Evolutionary conservation across 192 early-diverging fungal genomes (phyloP), one percentile per base, ranked within the genome.

Genomic region (Coemansia sp.): DNA sequence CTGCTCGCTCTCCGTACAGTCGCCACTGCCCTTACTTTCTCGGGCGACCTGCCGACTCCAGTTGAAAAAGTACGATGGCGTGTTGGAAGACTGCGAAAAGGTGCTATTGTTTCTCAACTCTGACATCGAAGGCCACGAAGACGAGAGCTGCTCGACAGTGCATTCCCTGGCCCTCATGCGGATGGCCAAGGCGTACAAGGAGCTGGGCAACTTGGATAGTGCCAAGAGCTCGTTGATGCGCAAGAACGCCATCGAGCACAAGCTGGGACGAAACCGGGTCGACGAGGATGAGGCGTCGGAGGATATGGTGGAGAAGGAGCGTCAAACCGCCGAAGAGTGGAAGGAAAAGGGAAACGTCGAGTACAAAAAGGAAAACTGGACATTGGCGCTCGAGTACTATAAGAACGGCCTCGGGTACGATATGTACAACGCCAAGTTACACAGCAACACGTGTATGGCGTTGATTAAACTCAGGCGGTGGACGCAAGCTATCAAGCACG

Each of bases 151-250:
- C 66, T 79, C 82, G 1, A 84, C 82, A 0, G 77, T 84, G 42
- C 82, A 84, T 40, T 84, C 82, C 31, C 61, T 84, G 59, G 82
- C 82, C 24, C 72, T 84, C n/a, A 41, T 84, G 71, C 77, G 82
- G 21, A 77, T 84, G 82, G 82, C 82, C 61, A 84, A 84, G 66
- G 82, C 82, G 31, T 46, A 80, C 68, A 84, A 84, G 72, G 82
- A 84, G 46, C 66, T 84, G 50, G 82, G 78, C 46, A 71, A 63
- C 6, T 2, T 77, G 41, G 82, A 84, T 34, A 74, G 75, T 9
- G 73, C 77, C 33, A 84, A 80, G 67, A 80, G 74, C 36, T 74
- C 82, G 5, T 48, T 84, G 37, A 79, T 79, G 82, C 67, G 82
- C 48, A 79, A 70, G 39, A 84, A 84, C 53, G 82, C 71, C 9